phyloP scores from a whole-genome alignment of 441 rosid species.

The Pelargonium citronellum region DNA sequence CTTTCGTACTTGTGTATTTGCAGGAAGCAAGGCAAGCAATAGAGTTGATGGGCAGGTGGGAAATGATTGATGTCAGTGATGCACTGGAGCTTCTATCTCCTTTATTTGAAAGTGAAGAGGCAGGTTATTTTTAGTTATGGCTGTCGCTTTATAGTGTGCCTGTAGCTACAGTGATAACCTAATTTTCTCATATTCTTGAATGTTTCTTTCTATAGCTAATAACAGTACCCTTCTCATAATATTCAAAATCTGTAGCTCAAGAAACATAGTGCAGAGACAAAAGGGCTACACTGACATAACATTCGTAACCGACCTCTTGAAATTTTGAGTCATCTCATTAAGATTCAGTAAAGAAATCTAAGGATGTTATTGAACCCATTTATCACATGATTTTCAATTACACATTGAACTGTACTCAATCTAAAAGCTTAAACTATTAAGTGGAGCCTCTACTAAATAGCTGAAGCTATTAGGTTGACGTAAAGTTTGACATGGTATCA shows the following conservation, averaged over 20 bases:
- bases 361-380: too few species aligned
- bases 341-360: background rate
- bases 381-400: too few species aligned
- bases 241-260: background rate
- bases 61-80: slow-evolving; percentile 87
- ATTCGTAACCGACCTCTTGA: background rate
- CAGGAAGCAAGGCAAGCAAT: slow-evolving; percentile 99
- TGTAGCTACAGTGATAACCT: slow-evolving; percentile 3
- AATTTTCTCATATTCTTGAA: background rate
- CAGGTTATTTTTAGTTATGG: slow-evolving; percentile 25
- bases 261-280: background rate
- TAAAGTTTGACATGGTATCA: too few species aligned
- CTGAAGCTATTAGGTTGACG: too few species aligned
- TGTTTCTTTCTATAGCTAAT: background rate
- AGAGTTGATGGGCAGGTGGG: slow-evolving; percentile 90
- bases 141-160: slow-evolving; percentile 6
- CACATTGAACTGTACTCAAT: too few species aligned
- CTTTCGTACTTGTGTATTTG: slow-evolving; percentile 29
- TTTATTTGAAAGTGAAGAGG: slow-evolving; percentile 96
- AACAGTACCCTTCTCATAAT: background rate
- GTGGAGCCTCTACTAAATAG: too few species aligned
- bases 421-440: too few species aligned
- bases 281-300: background rate
- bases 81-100: slow-evolving; percentile 96
- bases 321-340: background rate